These are phyloP conservation scores for Lagerstroemia speciosa DNA, from an alignment of 345 rosid genomes.

Conservation along the genomic window DNA sequence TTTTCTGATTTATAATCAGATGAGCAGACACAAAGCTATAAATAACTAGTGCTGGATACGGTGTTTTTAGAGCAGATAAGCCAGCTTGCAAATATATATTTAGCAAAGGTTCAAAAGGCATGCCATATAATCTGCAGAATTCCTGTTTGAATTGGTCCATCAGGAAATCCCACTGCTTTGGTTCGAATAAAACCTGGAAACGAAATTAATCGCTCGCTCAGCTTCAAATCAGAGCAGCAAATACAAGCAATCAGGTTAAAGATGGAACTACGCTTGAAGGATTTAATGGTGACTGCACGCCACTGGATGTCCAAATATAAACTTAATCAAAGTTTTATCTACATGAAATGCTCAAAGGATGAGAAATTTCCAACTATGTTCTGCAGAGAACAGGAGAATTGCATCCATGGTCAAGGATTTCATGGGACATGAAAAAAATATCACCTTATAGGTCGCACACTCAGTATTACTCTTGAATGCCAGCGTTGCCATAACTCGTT, in stretches of 20 bases:
- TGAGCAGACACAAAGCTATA: neutral
- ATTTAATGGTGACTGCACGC: neutral
- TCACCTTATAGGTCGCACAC: conserved; percentile 75
- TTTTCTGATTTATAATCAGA: neutral
- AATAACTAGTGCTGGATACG: conserved; percentile 44
- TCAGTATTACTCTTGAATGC: conserved; percentile 78
- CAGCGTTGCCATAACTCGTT: conserved; percentile 71
- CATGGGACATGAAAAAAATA: neutral
- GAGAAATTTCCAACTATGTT: neutral
- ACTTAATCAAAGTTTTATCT: neutral
- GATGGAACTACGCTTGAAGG: neutral
- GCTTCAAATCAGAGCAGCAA: neutral
- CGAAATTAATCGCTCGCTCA: too few relatives aligned
- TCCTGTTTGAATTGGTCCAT: conserved; percentile 86
- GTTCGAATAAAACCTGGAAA: conserved; percentile 72
- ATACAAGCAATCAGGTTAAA: neutral
- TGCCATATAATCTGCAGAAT: conserved; percentile 90
- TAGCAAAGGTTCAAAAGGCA: conserved; percentile 88
- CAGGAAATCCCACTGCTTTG: conserved; percentile 87
- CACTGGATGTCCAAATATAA: too few relatives aligned
- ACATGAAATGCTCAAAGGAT: neutral
- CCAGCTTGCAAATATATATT: conserved; percentile 94
- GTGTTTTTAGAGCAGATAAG: conserved; percentile 87
- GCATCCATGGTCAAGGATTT: neutral
- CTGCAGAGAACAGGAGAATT: neutral